These are phyloP conservation scores for Hymenoscyphus fraxineus DNA, from an alignment of 2,329 filamentous ascomycete genomes.

Conservation along the genomic window DNA sequence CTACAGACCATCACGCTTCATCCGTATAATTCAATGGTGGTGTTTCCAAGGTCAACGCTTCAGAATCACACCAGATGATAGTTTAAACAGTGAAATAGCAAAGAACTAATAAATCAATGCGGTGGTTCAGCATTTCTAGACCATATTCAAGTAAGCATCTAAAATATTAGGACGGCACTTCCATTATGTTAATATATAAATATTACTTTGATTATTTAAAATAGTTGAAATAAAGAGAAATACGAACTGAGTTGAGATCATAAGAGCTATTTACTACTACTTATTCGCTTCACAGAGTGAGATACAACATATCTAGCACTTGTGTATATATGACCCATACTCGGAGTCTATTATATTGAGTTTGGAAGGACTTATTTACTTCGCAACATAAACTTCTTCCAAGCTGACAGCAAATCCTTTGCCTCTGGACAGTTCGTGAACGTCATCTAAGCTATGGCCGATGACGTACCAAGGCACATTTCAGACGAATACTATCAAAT, in stretches of 20 bases:
- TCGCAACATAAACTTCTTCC: background rate
- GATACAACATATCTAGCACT: no score
- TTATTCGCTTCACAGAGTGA: no score
- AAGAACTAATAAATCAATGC: background rate
- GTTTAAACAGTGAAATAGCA: background rate
- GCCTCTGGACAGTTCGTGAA: background rate
- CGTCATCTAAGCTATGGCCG: background rate
- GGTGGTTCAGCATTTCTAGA: background rate
- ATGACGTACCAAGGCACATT: background rate
- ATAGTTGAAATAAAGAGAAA: background rate
- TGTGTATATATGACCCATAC: background rate
- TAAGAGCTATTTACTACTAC: no score
- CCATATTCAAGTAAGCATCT: no score
- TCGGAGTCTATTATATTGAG: background rate
- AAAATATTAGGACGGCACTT: no score
- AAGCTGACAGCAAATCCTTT: background rate
- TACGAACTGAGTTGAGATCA: no score
- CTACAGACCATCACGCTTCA: no score
- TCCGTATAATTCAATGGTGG: no score
- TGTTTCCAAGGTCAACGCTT: background rate
- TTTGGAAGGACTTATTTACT: background rate
- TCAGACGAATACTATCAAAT: background rate
- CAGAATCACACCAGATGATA: background rate
- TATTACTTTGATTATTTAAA: background rate
- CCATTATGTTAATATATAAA: no score